Percentiles rank a stretch among this genome's conserved stretches.
phyloP scores from a whole-genome alignment of 2,329 filamentous ascomycete species.

The Aureobasidium musti region DNA sequence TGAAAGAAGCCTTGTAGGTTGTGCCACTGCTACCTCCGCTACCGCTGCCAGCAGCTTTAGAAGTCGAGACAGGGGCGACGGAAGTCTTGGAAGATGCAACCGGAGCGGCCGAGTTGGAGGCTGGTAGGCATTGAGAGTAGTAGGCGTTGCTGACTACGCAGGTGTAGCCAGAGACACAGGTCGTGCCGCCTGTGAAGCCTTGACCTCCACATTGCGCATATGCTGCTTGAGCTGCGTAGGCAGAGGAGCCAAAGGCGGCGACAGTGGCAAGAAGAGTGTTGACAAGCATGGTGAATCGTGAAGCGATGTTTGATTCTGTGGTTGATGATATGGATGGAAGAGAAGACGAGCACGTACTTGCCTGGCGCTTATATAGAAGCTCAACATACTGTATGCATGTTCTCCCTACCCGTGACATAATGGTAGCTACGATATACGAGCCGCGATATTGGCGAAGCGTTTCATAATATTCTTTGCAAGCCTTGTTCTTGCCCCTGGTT shows the following conservation, averaged over 20 bases:
- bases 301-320: background rate
- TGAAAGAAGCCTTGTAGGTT: slow-evolving; percentile 40
- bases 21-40: slow-evolving; percentile 1
- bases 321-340: background rate
- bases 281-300: slow-evolving; percentile 1
- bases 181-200: slow-evolving; percentile 34
- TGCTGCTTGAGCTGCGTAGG: slow-evolving; percentile 10
- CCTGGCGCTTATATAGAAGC: background rate
- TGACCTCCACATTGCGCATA: slow-evolving; percentile 36
- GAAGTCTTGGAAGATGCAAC: slow-evolving; percentile 9
- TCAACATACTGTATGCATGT: background rate
- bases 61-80: background rate
- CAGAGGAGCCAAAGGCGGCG: slow-evolving; percentile 3
- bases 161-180: slow-evolving; percentile 34
- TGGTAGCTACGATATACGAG: background rate
- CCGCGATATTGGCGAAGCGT: background rate
- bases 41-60: slow-evolving; percentile 1
- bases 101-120: background rate
- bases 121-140: slow-evolving; percentile 36
- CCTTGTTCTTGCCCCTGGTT: background rate
- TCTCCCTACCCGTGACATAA: no score
- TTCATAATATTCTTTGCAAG: background rate
- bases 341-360: background rate
- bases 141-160: slow-evolving; percentile 33
- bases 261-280: background rate